Evolutionary conservation across 495 filamentous ascomycete genomes (phyloP).

Genomic region (Penicillium manginii): DNA sequence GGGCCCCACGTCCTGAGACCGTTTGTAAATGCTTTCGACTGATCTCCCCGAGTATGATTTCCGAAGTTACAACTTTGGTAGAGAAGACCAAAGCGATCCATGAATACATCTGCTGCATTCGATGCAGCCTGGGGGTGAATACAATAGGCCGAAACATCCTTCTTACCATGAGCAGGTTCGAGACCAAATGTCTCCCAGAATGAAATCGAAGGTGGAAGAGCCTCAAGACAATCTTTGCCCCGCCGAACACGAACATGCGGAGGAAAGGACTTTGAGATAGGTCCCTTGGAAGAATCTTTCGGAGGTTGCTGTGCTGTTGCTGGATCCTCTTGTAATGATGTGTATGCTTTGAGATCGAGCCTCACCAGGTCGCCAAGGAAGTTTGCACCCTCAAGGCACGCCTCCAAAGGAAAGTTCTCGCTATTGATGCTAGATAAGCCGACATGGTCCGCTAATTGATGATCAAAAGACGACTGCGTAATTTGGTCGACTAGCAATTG

Average conservation of each 20-base stretch:
- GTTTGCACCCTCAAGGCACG: slow-evolving; percentile 32
- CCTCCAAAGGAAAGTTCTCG: slow-evolving; percentile 28
- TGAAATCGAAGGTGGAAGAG: slow-evolving; percentile 74
- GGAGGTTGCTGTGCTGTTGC: slow-evolving; percentile 25
- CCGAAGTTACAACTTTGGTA: slow-evolving; percentile 86
- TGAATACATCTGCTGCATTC: slow-evolving; percentile 66
- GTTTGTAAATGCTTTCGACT: slow-evolving; percentile 53
- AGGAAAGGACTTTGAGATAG: slow-evolving; percentile 46
- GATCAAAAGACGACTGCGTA: slow-evolving; percentile 50
- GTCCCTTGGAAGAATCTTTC: slow-evolving; percentile 32
- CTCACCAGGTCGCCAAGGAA: slow-evolving; percentile 37
- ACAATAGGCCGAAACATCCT: slow-evolving; percentile 79
- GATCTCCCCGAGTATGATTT: slow-evolving; percentile 60
- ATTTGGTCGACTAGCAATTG: slow-evolving; percentile 54
- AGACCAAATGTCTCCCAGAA: slow-evolving; percentile 95
- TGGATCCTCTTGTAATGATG: slow-evolving; percentile 40
- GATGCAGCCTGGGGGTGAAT: slow-evolving; percentile 68
- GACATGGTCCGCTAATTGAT: slow-evolving; percentile 36
- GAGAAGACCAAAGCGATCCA: slow-evolving; percentile 68
- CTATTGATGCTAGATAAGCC: slow-evolving; percentile 38
- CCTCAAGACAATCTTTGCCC: slow-evolving; percentile 70
- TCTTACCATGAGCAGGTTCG: slow-evolving; percentile 73
- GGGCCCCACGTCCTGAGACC: slow-evolving; percentile 62
- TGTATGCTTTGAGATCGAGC: slow-evolving; percentile 44
- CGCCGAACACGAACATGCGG: slow-evolving; percentile 81